Percentiles rank a stretch among this genome's conserved stretches.
phyloP scores from a whole-genome alignment of 805 yeast species.

The Spathaspora passalidarum region DNA sequence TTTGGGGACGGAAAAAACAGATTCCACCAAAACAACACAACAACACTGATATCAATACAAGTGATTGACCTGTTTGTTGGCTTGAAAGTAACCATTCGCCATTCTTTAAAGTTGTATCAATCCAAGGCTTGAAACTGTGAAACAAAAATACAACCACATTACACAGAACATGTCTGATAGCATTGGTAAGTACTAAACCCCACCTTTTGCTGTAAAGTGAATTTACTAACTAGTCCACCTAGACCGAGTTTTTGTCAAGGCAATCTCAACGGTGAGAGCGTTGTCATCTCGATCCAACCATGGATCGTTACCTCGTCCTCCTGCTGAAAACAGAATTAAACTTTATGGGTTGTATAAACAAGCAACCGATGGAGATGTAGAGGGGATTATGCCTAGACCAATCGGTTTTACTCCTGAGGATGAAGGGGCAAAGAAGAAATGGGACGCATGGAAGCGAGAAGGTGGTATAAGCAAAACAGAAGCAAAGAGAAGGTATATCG shows the following conservation, averaged over 20 bases:
- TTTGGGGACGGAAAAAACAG: not conserved
- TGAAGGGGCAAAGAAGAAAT: slow-evolving; percentile 66
- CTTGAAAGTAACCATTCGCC: not conserved
- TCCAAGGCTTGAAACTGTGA: not conserved
- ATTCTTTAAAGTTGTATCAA: not conserved
- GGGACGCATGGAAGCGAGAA: slow-evolving; percentile 84
- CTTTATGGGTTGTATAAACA: slow-evolving; percentile 84
- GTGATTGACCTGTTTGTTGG: not conserved
- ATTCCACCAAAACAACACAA: not conserved
- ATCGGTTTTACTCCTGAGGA: slow-evolving; percentile 58
- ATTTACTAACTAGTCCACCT: slow-evolving; percentile 5
- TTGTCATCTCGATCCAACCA: slow-evolving; percentile 62
- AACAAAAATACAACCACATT: not conserved
- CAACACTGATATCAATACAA: not conserved
- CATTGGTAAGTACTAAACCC: slow-evolving; percentile 7
- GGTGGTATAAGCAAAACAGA: slow-evolving; percentile 65
- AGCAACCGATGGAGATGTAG: slow-evolving; percentile 84
- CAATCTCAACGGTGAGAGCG: slow-evolving; percentile 74
- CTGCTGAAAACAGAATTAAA: slow-evolving; percentile 62
- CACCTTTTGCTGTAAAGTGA: not conserved
- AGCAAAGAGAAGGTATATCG: slow-evolving; percentile 71
- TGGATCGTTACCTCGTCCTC: slow-evolving; percentile 72
- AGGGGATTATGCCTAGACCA: slow-evolving; percentile 65
- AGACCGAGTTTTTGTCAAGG: slow-evolving; percentile 80
- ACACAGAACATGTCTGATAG: slow-evolving; percentile 8